Evolutionary conservation across 345 rosid species (phyloP).

Genomic region (Kandelia obovata): DNA sequence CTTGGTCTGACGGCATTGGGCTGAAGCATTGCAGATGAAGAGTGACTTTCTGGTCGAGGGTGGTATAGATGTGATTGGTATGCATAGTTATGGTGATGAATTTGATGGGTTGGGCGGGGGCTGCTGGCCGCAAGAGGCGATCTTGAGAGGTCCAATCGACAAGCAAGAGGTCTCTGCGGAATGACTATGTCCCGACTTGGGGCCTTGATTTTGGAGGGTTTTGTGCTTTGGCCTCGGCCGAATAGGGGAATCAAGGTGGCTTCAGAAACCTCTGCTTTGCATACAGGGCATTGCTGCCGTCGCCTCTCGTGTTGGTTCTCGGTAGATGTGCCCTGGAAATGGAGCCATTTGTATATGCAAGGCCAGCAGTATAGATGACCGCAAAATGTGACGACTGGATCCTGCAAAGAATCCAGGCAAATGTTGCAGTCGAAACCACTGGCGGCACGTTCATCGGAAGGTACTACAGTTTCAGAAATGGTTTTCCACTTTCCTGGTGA

Average conservation of each 20-base stretch:
- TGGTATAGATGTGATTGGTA: constrained; percentile 27
- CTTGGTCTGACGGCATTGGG: constrained; percentile 34
- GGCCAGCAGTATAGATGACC: constrained; percentile 98
- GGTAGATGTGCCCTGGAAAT: constrained; percentile 33
- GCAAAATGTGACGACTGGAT: constrained; percentile 85
- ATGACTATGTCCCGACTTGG: constrained; percentile 18
- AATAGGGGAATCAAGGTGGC: constrained; percentile 72
- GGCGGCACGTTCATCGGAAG: constrained; percentile 15
- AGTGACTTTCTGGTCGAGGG: constrained; percentile 32
- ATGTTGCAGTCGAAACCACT: constrained; percentile 47
- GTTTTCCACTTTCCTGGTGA: constrained; percentile 22
- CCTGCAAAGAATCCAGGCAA: constrained; percentile 71
- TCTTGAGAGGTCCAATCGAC: constrained; percentile 20
- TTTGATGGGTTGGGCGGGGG: not conserved
- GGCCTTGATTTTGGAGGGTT: constrained; percentile 14
- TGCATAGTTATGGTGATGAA: constrained; percentile 12
- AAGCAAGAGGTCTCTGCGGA: constrained; percentile 29
- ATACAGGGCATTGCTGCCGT: constrained; percentile 77
- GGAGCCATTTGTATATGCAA: constrained; percentile 88
- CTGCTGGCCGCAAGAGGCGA: not conserved
- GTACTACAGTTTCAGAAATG: not conserved
- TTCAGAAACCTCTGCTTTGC: constrained; percentile 71
- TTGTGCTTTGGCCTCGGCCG: constrained; percentile 53
- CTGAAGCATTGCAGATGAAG: constrained; percentile 36
- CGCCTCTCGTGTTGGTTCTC: constrained; percentile 39